Evolutionary conservation across 208 protist species (phyloP).

Genomic region (Trypanosomatidae sp.): DNA sequence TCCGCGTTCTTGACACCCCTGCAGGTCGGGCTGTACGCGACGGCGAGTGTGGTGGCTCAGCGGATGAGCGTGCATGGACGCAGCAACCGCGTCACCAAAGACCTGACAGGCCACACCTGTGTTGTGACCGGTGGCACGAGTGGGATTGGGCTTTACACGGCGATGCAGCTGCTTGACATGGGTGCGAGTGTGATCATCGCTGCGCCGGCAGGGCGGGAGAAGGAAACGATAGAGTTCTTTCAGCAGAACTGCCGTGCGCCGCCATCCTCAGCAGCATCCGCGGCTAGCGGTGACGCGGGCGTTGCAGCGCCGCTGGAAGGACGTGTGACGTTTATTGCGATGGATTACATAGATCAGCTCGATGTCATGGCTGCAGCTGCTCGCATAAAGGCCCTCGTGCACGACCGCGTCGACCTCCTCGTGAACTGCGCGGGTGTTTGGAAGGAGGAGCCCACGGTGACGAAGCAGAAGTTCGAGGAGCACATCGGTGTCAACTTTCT

Average conservation of each 20-base stretch:
- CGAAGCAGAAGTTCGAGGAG: slow-evolving; percentile 69
- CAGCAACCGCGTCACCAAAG: slow-evolving; percentile 47
- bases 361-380: slow-evolving; percentile 55
- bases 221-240: slow-evolving; percentile 44
- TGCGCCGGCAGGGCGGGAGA: slow-evolving; percentile 48
- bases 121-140: slow-evolving; percentile 80
- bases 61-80: slow-evolving; percentile 58
- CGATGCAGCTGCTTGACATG: slow-evolving; percentile 72
- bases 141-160: slow-evolving; percentile 73
- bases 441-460: slow-evolving; percentile 55
- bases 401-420: slow-evolving; percentile 67
- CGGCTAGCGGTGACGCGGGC: background rate
- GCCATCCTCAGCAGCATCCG: background rate
- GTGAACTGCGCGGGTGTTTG: slow-evolving; percentile 82
- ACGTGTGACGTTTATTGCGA: slow-evolving; percentile 51
- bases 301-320: slow-evolving; percentile 32
- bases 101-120: slow-evolving; percentile 55
- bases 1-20: slow-evolving; percentile 24
- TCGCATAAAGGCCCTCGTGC: slow-evolving; percentile 56
- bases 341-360: slow-evolving; percentile 71
- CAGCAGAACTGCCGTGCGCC: slow-evolving; percentile 24
- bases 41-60: slow-evolving; percentile 52
- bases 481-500: slow-evolving; percentile 85
- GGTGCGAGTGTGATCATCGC: slow-evolving; percentile 61
- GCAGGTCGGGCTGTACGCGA: slow-evolving; percentile 49